A percentile compares a stretch with the other conserved stretches of the same genome.
Evolutionary conservation across 768 basidiomycete genomes (phyloP).

Genomic region (Phylloporus sp.): DNA sequence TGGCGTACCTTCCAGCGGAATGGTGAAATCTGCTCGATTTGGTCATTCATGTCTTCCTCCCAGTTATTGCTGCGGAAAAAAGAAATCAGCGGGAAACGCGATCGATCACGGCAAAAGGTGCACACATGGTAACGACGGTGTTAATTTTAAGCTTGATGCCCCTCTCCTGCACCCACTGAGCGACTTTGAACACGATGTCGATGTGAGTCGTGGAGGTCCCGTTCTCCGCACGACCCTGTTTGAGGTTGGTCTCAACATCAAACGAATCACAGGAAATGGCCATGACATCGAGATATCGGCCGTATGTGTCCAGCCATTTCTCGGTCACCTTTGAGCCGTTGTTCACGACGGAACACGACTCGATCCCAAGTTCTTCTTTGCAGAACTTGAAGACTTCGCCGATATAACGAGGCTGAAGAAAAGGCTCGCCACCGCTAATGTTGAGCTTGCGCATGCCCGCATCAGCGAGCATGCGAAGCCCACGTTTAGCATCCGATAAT

Average conservation of each 20-base stretch:
- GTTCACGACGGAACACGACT: constrained; percentile 34
- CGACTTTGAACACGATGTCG: constrained; percentile 33
- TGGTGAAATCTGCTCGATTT: constrained; percentile 31
- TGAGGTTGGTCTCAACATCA: constrained; percentile 33
- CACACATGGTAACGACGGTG: constrained; percentile 29
- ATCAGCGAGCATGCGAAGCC: constrained; percentile 29
- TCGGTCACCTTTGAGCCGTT: constrained; percentile 41
- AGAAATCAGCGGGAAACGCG: not conserved
- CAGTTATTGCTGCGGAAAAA: constrained; percentile 30
- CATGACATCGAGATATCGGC: constrained; percentile 39
- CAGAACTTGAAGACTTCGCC: constrained; percentile 37
- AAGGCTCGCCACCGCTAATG: constrained; percentile 37
- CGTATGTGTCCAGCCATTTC: constrained; percentile 38
- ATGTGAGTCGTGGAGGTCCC: constrained; percentile 31
- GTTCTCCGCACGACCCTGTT: constrained; percentile 33
- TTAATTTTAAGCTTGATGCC: constrained; percentile 40
- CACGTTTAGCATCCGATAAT: constrained; percentile 34
- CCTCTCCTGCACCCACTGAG: constrained; percentile 32
- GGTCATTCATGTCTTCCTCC: constrained; percentile 40
- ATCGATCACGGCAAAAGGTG: not conserved
- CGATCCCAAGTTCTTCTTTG: constrained; percentile 35
- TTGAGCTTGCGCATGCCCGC: constrained; percentile 37
- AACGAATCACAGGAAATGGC: constrained; percentile 42
- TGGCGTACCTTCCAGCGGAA: constrained; percentile 38
- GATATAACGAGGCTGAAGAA: constrained; percentile 35